Conservation (phyloP, 2,329 filamentous ascomycete genomes). For the Trichoderma sp. region DNA sequence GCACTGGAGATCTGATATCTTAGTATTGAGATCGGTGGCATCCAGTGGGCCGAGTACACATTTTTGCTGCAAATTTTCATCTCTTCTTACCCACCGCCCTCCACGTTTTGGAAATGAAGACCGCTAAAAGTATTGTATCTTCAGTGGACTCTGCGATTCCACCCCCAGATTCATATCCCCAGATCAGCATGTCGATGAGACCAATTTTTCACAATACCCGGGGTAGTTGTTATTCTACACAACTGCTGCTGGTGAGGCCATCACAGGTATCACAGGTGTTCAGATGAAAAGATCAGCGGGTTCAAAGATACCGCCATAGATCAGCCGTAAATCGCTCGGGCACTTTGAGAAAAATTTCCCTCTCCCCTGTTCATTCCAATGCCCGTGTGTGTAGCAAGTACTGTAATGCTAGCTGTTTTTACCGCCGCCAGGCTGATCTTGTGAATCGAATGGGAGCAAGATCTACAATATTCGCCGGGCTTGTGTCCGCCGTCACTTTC, state of each 20-base stretch:
- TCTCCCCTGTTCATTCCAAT: background rate
- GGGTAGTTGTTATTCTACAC: background rate
- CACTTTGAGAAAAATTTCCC: background rate
- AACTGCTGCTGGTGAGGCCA: background rate
- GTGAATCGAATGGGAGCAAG: background rate
- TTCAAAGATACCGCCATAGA: background rate
- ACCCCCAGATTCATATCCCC: background rate
- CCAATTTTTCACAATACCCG: background rate
- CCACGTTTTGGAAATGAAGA: background rate
- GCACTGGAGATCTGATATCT: background rate
- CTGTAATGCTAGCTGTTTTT: background rate
- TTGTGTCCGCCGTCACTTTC: background rate
- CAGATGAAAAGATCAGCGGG: background rate
- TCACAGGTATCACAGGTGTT: background rate
- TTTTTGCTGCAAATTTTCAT: background rate
- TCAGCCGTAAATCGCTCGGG: background rate
- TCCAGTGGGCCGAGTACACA: background rate
- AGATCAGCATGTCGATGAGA: background rate
- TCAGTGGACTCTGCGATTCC: background rate
- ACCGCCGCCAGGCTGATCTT: background rate
- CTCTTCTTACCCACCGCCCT: background rate
- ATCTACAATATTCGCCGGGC: background rate
- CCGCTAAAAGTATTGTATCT: background rate
- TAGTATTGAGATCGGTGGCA: background rate
- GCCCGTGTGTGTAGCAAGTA: background rate